Conservation (phyloP, 805 yeast species). For the Starmera pachycereana region DNA sequence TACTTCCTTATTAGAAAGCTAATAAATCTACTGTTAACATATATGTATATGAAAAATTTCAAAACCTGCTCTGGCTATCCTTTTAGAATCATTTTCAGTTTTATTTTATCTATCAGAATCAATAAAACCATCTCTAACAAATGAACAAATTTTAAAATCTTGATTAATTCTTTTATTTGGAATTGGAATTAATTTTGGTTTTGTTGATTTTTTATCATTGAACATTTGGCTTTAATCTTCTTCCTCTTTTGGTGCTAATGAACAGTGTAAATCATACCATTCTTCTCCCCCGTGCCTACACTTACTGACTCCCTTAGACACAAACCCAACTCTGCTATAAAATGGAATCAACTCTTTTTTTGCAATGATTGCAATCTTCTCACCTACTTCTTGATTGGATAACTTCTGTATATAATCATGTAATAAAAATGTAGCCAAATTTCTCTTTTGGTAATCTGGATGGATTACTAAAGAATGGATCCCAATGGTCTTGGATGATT, state of each 20-base stretch:
- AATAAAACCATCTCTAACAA: slow-evolving; percentile 55
- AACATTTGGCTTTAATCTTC: slow-evolving; percentile 38
- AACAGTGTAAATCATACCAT: slow-evolving; percentile 49
- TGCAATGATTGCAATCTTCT: slow-evolving; percentile 62
- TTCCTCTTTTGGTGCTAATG: slow-evolving; percentile 33
- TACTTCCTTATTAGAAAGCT: too few species aligned
- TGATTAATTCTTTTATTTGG: slow-evolving; percentile 30
- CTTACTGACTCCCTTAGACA: slow-evolving; percentile 52
- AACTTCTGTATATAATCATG: slow-evolving; percentile 88
- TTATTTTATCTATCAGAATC: slow-evolving; percentile 18
- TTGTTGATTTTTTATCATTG: slow-evolving; percentile 39
- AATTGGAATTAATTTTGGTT: slow-evolving; percentile 25
- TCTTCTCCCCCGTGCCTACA: slow-evolving; percentile 46
- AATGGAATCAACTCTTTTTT: slow-evolving; percentile 62
- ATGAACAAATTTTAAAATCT: slow-evolving; percentile 43
- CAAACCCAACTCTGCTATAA: slow-evolving; percentile 76
- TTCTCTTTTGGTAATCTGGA: slow-evolving; percentile 70
- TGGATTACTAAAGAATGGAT: slow-evolving; percentile 75
- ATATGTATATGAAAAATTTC: too few species aligned
- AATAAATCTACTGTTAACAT: too few species aligned
- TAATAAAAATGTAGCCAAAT: slow-evolving; percentile 71
- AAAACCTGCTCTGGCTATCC: too few species aligned
- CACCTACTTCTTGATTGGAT: slow-evolving; percentile 80
- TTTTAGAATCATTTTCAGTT: slow-evolving; percentile 16
- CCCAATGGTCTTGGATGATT: slow-evolving; percentile 63